Evolutionary conservation across 441 rosid species (phyloP).

Genomic region (Mallotus repandus): DNA sequence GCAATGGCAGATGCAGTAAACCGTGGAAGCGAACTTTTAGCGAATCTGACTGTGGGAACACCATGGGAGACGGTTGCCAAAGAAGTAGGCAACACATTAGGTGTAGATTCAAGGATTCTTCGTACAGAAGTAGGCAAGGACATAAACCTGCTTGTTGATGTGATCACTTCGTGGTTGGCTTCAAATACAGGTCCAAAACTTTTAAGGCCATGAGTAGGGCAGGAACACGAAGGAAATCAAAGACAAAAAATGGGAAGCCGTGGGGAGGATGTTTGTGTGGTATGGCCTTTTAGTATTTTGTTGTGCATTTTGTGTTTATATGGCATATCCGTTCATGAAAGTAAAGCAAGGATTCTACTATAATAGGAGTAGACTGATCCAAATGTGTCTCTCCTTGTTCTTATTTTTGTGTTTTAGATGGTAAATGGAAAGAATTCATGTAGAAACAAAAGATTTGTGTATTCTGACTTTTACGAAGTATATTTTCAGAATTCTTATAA

Average conservation of each 20-base stretch:
- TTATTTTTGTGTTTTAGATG: background rate
- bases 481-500: background rate
- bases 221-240: background rate
- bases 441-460: background rate
- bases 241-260: background rate
- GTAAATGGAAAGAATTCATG: background rate
- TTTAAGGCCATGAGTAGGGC: slow-evolving; percentile 37
- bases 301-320: slow-evolving; percentile 3
- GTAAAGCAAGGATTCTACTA: slow-evolving; percentile 6
- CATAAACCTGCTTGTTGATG: slow-evolving; percentile 59
- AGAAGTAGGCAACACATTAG: slow-evolving; percentile 79
- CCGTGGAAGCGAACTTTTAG: slow-evolving; percentile 73
- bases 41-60: slow-evolving; percentile 77
- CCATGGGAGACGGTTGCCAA: slow-evolving; percentile 93
- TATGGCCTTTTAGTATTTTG: background rate
- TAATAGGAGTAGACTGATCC: background rate
- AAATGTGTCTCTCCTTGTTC: background rate
- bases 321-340: background rate
- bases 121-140: slow-evolving; percentile 75
- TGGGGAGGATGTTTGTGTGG: background rate
- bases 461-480: background rate
- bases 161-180: slow-evolving; percentile 71
- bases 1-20: slow-evolving; percentile 95
- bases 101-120: slow-evolving; percentile 57
- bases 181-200: slow-evolving; percentile 63